Conservation (phyloP, 129 eudicot genomes). For the Lactuca saligna region DNA sequence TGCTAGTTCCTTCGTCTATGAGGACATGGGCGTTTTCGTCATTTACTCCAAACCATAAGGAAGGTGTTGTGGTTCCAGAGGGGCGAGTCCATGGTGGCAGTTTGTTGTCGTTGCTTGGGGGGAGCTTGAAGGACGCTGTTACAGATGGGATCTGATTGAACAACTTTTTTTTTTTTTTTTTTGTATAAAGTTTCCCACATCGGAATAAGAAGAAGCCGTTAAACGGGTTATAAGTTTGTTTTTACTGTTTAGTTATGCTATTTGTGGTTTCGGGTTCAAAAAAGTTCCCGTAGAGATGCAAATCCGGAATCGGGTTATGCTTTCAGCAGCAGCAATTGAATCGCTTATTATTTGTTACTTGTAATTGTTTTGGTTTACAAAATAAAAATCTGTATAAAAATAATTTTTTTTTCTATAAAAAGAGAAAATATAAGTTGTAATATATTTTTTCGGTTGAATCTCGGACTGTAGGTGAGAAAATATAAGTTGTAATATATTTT, state of each 20-base stretch:
- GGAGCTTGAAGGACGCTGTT: constrained; percentile 44
- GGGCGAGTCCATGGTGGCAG: constrained; percentile 87
- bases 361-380: neutral
- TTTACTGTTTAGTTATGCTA: no score
- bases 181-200: constrained; percentile 27
- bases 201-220: neutral
- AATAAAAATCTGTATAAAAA: no score
- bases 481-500: no score
- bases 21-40: constrained; percentile 49
- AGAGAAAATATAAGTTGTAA: no score
- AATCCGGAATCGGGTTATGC: constrained; percentile 34
- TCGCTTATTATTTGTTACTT: no score
- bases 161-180: neutral
- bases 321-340: neutral
- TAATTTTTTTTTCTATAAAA: no score
- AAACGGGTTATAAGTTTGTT: neutral
- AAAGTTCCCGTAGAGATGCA: constrained; percentile 55
- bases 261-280: constrained; percentile 29
- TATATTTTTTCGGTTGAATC: no score
- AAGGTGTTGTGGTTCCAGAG: constrained; percentile 40
- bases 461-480: no score
- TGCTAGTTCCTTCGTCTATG: constrained; percentile 84
- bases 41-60: constrained; percentile 4
- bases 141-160: constrained; percentile 39
- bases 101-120: constrained; percentile 47